Percentiles rank a stretch among this genome's conserved stretches.
phyloP scores from a whole-genome alignment of 768 basidiomycete genomes.

The Rhodotorula babjevae region DNA sequence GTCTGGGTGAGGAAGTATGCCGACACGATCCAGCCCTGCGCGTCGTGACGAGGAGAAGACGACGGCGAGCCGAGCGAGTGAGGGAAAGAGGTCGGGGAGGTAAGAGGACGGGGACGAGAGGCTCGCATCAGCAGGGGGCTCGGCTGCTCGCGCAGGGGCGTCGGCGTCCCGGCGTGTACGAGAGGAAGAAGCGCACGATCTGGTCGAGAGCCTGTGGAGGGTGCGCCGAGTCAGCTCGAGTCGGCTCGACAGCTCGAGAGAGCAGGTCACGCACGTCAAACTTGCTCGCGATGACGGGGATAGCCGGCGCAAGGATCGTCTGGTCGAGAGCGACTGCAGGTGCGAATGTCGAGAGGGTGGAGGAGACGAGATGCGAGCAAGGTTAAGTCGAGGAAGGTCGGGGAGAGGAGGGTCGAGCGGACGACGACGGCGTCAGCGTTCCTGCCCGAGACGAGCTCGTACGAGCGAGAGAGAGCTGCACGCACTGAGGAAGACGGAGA shows the following conservation, averaged over 20 bases:
- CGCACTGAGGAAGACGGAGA: neutral
- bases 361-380: conserved; percentile 3
- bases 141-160: too few species aligned
- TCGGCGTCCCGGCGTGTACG: too few species aligned
- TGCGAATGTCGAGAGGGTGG: too few species aligned
- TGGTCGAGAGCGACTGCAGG: conserved; percentile 37
- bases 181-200: neutral
- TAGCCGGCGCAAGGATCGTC: conserved; percentile 8
- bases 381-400: neutral
- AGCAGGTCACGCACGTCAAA: neutral
- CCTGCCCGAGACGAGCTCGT: too few species aligned
- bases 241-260: neutral
- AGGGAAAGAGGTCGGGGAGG: neutral
- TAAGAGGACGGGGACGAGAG: neutral
- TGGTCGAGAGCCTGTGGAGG: conserved; percentile 26
- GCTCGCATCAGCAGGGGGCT: too few species aligned
- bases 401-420: neutral
- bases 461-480: neutral
- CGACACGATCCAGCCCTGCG: conserved; percentile 27
- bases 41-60: too few species aligned
- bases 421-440: neutral
- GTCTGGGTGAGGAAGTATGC: conserved; percentile 33
- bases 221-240: neutral
- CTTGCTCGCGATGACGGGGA: conserved; percentile 25
- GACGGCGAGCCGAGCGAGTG: too few species aligned